Percentiles rank a stretch among this genome's conserved stretches.
Evolutionary conservation across 352 stramenopile species (phyloP).

Genomic region (Phytophthora fragariae): DNA sequence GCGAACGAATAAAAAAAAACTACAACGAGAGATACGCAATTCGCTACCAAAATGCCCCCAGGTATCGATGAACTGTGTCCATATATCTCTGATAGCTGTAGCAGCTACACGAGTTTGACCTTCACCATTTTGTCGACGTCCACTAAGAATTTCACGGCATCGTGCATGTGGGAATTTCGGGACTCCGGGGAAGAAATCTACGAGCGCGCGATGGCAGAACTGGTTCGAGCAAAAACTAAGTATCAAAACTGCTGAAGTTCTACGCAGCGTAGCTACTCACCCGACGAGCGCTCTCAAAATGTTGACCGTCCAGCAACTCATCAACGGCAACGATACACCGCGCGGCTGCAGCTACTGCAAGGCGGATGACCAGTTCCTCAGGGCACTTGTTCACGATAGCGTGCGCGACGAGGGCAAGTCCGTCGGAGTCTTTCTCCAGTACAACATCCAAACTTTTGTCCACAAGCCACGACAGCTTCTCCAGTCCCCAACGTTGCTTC

Average conservation of each 20-base stretch:
- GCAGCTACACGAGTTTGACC: conserved; percentile 22
- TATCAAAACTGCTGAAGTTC: background rate
- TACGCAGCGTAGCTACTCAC: conserved; percentile 28
- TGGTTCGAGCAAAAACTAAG: conserved; percentile 13
- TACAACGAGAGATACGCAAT: background rate
- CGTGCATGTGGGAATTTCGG: conserved; percentile 64
- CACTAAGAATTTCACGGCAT: conserved; percentile 39
- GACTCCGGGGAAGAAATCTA: conserved; percentile 68
- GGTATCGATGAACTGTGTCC: conserved; percentile 60
- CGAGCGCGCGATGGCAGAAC: conserved; percentile 54
- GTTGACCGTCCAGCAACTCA: conserved; percentile 40
- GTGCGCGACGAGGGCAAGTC: conserved; percentile 49
- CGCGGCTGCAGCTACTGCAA: conserved; percentile 58
- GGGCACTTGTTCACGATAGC: conserved; percentile 51
- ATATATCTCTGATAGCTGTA: conserved; percentile 42
- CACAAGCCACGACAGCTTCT: conserved; percentile 65
- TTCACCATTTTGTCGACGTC: conserved; percentile 8
- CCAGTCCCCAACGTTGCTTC: conserved; percentile 46
- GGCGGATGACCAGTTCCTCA: conserved; percentile 60
- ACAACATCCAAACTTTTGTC: conserved; percentile 46
- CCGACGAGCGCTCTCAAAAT: conserved; percentile 63
- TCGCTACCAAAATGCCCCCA: conserved; percentile 68
- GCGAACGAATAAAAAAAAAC: background rate
- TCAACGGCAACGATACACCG: conserved; percentile 32
- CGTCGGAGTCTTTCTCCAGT: conserved; percentile 59